Conservation (phyloP, 2,329 filamentous ascomycete genomes). For the Metarhizium brunneum region DNA sequence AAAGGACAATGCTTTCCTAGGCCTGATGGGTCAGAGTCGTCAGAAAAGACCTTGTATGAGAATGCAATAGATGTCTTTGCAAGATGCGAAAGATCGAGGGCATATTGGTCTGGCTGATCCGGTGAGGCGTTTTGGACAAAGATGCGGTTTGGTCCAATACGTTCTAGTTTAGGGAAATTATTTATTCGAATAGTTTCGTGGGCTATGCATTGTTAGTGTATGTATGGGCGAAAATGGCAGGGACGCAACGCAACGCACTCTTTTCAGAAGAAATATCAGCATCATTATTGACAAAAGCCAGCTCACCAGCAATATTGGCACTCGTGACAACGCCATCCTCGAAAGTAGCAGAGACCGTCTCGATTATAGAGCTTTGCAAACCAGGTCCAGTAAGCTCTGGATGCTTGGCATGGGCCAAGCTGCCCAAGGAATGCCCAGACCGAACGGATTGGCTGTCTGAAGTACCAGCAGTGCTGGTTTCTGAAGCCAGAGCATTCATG, state of each 20-base stretch:
- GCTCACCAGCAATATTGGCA: conserved; percentile 73
- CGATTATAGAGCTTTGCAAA: conserved; percentile 80
- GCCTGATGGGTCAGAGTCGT: conserved; percentile 38
- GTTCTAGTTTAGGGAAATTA: conserved; percentile 80
- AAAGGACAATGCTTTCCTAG: conserved; percentile 58
- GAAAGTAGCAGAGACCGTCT: conserved; percentile 81
- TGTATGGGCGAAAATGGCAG: not conserved
- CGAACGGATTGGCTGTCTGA: conserved; percentile 90
- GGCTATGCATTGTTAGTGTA: conserved; percentile 21
- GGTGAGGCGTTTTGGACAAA: conserved; percentile 64
- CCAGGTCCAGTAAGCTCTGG: conserved; percentile 73
- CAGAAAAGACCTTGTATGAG: conserved; percentile 80
- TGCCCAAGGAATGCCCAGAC: conserved; percentile 72
- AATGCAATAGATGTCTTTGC: conserved; percentile 72
- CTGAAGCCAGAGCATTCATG: conserved; percentile 50
- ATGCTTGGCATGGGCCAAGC: conserved; percentile 63
- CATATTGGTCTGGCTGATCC: conserved; percentile 70
- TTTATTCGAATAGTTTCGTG: conserved; percentile 70
- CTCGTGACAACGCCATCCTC: conserved; percentile 63
- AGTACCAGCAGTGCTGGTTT: conserved; percentile 45
- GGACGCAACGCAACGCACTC: conserved; percentile 28
- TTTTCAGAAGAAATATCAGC: conserved; percentile 33
- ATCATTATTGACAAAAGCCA: conserved; percentile 75
- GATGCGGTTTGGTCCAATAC: conserved; percentile 86
- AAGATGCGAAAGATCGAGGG: conserved; percentile 63